Evolutionary conservation across 2,329 filamentous ascomycete species (phyloP), one percentile per base, ranked within the genome.

Genomic region (Ascocoryne sarcoides): DNA sequence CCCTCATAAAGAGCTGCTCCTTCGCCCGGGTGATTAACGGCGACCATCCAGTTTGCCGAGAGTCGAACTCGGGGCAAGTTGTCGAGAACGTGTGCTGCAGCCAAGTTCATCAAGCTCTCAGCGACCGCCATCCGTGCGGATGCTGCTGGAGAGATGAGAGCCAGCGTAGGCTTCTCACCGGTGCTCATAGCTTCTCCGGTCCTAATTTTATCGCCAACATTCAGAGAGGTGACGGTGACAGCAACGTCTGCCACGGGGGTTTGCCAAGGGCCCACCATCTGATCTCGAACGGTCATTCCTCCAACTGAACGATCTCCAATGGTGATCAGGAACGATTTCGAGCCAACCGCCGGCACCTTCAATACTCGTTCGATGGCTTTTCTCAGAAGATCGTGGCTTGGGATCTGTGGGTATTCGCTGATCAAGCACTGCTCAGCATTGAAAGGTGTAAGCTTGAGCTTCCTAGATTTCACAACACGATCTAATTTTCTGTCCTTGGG

Each of bases 11-110:
- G 72, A 12, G 82, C 87, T 29, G 90, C 89, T 30, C 87, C 89
- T 63, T 98, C 92, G 34, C 92, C 92, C 16, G 85, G 82, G 60
- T 95, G 88, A 58, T 80, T 88, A 45, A 89, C 85, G n/a, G 90
- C 90, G 3, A 88, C 89, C 92, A 96, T 96, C 90, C 90, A 98
- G 66, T 98, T 96, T 36, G 90, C 90, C 3, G 89, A 95, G 8
- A 96, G 75, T 60, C 90, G 83, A 46, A 96, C 80, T 32, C 85
- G 79, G 44, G 75, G 75, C 37, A 96, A 68, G 30, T 56, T 53
- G 16, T 58, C 55, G 10, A 61, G 47, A 18, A 82, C 65, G 59
- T 84, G 73, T 15, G 82, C 85, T 40, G 92, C 92, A 28, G 85
- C 88, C 43, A 98, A 70, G 62, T 98, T 98, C 75, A 95, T 80